These are phyloP conservation scores for Plasmodium inui DNA, from an alignment of 169 alveolate genomes.

Conservation along the genomic window DNA sequence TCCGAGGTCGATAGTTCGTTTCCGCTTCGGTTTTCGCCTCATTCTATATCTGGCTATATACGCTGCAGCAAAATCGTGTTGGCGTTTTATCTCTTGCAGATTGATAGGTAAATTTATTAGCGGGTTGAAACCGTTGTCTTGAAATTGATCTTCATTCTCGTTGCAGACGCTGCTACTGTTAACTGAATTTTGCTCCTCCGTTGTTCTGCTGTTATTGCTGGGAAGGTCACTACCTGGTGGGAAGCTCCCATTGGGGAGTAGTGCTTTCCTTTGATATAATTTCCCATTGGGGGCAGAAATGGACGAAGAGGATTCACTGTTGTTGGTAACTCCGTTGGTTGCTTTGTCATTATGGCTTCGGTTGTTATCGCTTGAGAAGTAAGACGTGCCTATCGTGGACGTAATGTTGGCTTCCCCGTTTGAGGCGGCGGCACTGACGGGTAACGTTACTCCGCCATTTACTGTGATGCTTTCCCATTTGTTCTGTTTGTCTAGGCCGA, in stretches of 20 bases:
- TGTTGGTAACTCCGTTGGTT: neutral
- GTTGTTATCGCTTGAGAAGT: neutral
- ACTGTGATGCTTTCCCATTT: neutral
- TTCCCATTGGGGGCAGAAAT: neutral
- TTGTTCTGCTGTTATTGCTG: neutral
- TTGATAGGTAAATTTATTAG: slow-evolving; percentile 25
- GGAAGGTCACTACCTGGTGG: neutral
- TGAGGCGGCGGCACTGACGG: neutral
- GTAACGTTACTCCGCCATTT: neutral
- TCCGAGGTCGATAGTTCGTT: slow-evolving; percentile 7
- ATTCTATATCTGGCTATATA: slow-evolving; percentile 60
- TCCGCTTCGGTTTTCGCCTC: slow-evolving; percentile 8
- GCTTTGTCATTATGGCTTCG: neutral
- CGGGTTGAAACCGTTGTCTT: slow-evolving; percentile 35
- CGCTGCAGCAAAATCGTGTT: slow-evolving; percentile 66
- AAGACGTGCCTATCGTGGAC: neutral
- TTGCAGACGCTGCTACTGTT: neutral
- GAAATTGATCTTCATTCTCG: neutral
- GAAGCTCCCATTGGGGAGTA: neutral
- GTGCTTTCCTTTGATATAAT: neutral
- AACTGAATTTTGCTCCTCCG: slow-evolving; percentile 4
- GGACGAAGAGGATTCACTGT: neutral
- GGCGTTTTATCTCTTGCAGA: slow-evolving; percentile 29
- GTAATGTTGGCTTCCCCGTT: neutral
- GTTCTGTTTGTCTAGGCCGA: neutral